Base-by-base conservation (phyloP, 768 basidiomycete species). In the Tricholoma terreum region DNA sequence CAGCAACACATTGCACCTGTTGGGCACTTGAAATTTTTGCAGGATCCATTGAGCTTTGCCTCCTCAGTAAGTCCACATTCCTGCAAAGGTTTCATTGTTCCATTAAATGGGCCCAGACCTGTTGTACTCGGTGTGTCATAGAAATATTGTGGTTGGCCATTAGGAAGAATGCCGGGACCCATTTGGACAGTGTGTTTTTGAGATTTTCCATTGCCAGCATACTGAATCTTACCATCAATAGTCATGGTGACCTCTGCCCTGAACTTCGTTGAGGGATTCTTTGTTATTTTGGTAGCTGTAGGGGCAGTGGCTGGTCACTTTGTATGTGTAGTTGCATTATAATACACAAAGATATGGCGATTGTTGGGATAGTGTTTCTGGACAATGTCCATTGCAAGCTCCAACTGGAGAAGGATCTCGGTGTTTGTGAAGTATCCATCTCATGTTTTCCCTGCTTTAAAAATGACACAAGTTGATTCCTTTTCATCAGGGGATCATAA, bases 271-370 rank as follows among this genome's bases (percentile, higher is more conserved):
- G 42, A 43, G 42, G 42, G 42, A 22, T 22, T 22, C 21, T 43
- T 43, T 15, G 42, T 43, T 14, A 43, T 43, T 43, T 43, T 43
- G n/a, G n/a, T n/a, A 22, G 42, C 42, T 6, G 42, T n/a, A 22
- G 21, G 42, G 15, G 42, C 42, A 43, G 15, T 43, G 42, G 36
- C 49, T n/a, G 56, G 21, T 30, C 50, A 60, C 56, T 70, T 71
- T 6, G 34, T 24, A 52, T 72, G 71, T 35, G 62, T 68, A 7
- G 61, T 63, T 2, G 67, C 67, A 52, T 72, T 72, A 43, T 72
- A 67, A 55, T 64, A 73, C 24, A 54, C 30, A 38, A 58, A 38
- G 33, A 53, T 50, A 58, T 69, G 67, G 10, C 66, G 60, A 19
- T 68, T 63, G n/a, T n/a, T n/a, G n/a, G n/a, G n/a, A n/a, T n/a